Percentiles rank a stretch among this genome's conserved stretches.
These are phyloP conservation scores for Fomitopsis pinicola DNA, from an alignment of 1,284 basidiomycete genomes.

Conservation along the genomic window DNA sequence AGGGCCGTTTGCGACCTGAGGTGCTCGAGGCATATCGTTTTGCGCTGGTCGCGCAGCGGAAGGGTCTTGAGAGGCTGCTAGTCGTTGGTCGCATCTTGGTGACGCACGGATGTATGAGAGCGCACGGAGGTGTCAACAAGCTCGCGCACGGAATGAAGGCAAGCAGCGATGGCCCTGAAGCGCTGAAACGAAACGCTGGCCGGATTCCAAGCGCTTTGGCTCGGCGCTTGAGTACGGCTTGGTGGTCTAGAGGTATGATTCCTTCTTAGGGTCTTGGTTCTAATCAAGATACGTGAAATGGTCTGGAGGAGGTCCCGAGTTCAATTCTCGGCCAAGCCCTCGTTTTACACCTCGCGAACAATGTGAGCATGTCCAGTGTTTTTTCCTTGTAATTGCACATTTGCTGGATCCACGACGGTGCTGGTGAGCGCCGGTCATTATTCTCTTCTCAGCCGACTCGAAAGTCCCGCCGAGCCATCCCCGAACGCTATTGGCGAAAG, in stretches of 20 bases:
- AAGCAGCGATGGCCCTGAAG: too few relatives aligned
- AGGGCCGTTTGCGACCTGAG: background rate
- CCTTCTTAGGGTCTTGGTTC: slow-evolving; percentile 4
- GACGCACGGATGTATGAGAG: background rate
- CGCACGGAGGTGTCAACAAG: too few relatives aligned
- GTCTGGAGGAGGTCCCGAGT: slow-evolving; percentile 79
- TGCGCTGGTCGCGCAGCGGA: slow-evolving; percentile 11
- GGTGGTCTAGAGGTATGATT: slow-evolving; percentile 7
- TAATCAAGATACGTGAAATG: background rate
- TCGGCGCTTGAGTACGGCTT: slow-evolving; percentile 4
- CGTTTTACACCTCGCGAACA: slow-evolving; percentile 2
- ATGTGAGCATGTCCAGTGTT: too few relatives aligned
- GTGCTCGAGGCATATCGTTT: slow-evolving; percentile 11
- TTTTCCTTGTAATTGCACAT: too few relatives aligned
- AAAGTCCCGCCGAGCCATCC: too few relatives aligned
- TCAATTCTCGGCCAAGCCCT: slow-evolving; percentile 81
- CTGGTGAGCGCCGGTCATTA: too few relatives aligned
- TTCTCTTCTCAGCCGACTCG: too few relatives aligned
- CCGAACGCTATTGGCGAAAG: too few relatives aligned
- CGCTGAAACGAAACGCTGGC: too few relatives aligned
- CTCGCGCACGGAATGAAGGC: too few relatives aligned
- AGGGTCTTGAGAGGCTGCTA: slow-evolving; percentile 11
- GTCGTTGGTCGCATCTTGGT: background rate
- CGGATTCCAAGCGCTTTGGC: background rate
- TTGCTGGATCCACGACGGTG: too few relatives aligned